phyloP scores from a whole-genome alignment of 2,329 filamentous ascomycete genomes.

The Colletotrichum sp. region DNA sequence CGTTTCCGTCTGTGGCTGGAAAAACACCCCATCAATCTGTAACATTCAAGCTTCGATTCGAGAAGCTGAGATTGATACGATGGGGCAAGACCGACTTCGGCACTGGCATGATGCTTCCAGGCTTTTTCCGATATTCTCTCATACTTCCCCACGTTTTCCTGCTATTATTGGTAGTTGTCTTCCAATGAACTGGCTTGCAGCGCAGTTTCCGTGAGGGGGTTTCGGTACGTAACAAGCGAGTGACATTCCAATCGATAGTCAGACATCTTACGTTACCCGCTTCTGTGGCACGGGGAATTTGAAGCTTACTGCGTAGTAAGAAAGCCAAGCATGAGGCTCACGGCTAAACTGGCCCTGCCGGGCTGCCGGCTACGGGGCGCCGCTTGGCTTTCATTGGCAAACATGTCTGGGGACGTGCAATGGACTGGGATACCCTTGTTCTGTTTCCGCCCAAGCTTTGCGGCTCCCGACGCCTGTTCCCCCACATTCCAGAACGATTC shows the following conservation, averaged over 20 bases:
- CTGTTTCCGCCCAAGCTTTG: not conserved
- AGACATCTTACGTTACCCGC: not conserved
- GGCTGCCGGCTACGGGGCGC: not conserved
- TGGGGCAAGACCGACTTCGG: not conserved
- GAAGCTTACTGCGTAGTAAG: not conserved
- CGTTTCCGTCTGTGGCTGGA: not conserved
- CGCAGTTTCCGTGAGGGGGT: not conserved
- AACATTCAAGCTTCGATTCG: not conserved
- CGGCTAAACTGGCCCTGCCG: not conserved
- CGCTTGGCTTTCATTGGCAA: not conserved
- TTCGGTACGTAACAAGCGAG: not conserved
- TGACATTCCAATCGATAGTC: not conserved
- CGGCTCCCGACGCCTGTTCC: not conserved
- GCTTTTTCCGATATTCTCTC: not conserved
- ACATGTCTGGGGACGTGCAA: not conserved
- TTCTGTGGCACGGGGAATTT: not conserved
- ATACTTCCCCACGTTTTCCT: not conserved
- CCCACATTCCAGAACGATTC: constrained; percentile 6
- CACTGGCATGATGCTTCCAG: not conserved
- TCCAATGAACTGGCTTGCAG: not conserved
- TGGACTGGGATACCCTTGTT: not conserved
- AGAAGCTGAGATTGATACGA: not conserved
- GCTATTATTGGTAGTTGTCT: not conserved
- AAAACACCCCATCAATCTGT: not conserved
- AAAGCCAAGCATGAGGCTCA: not conserved